These are phyloP conservation scores for Boletus rufocinnamomeus DNA, from an alignment of 768 basidiomycete species.

Conservation along the genomic window DNA sequence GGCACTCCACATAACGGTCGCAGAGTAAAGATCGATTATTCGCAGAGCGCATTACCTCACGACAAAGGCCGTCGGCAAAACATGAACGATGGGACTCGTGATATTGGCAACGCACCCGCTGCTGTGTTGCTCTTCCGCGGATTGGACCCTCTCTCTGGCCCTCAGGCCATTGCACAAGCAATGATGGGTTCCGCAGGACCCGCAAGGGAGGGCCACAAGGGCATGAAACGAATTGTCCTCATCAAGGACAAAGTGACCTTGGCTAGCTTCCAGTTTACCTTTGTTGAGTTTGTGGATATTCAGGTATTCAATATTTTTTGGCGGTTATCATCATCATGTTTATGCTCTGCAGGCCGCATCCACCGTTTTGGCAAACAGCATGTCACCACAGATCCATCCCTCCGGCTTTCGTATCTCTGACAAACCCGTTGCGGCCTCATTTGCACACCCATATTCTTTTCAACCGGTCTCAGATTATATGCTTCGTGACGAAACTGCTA, in stretches of 20 bases:
- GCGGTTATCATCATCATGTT: conserved; percentile 8
- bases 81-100: conserved; percentile 90
- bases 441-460: conserved; percentile 90
- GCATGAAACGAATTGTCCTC: conserved; percentile 84
- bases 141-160: conserved; percentile 83
- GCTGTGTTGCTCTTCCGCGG: conserved; percentile 89
- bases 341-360: conserved; percentile 66
- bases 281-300: conserved; percentile 87
- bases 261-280: conserved; percentile 91
- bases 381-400: conserved; percentile 86
- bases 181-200: conserved; percentile 82
- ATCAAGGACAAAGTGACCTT: conserved; percentile 87
- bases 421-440: conserved; percentile 86
- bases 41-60: conserved; percentile 77
- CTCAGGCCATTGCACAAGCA: conserved; percentile 83
- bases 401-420: conserved; percentile 93
- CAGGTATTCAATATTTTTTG: conserved; percentile 50
- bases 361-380: conserved; percentile 76
- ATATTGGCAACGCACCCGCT: conserved; percentile 86
- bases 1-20: conserved; percentile 75
- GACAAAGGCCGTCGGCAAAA: conserved; percentile 67
- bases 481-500: conserved; percentile 74
- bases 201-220: conserved; percentile 75
- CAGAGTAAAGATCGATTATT: conserved; percentile 94
- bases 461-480: conserved; percentile 76